Base-by-base conservation (phyloP, 371 early-diverging fungal species). In the Mortierella sp. region DNA sequence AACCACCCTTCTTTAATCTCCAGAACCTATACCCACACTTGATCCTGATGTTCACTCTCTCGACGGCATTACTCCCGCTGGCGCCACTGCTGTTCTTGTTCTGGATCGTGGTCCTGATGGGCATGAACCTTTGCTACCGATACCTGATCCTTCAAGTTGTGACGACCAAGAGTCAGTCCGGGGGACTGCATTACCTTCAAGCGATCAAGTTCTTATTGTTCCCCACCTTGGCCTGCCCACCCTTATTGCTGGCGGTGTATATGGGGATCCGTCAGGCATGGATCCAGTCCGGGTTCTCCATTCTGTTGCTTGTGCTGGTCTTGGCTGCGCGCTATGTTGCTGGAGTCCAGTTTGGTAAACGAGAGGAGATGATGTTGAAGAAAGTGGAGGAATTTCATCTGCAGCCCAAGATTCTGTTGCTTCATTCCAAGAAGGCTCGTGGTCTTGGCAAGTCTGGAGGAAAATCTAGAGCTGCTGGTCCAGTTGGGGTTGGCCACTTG, bases 121-220 rank as follows among this genome's bases (percentile, higher is more conserved):
- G 28, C 8, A 31, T 77, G 42, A 83, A 76, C 48, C 55, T 83
- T 45, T 76, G 80, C 63, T 79, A 76, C 31, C 76, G 83, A 11
- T 79, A 80, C 55, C 50, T 83, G 24, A 24, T 83, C 19, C 68
- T 79, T 8, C 83, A 83, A 42, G 83, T 83, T 13, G 83, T 80
- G 50, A 79, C 83, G 1, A 80, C 83, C 54, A 79, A 79, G 47
- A 74, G 74, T 34, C 83, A 83, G 47, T 83, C 80, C 3, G 83
- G 83, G 19, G 83, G 83, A 21, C 65, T 80, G 14, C 80, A 83
- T 34, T 80, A 73, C 57, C 63, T 60, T 9, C 80, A 77, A 34
- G 83, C 83, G 9, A 63, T 83, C 52, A 71, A 70, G 34, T 47
- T 74, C 50, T 16, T 79, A 31, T 21, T 83, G 34, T 83, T 76